Conservation (phyloP, 352 stramenopile genomes). For the Pythium folliculosum region DNA sequence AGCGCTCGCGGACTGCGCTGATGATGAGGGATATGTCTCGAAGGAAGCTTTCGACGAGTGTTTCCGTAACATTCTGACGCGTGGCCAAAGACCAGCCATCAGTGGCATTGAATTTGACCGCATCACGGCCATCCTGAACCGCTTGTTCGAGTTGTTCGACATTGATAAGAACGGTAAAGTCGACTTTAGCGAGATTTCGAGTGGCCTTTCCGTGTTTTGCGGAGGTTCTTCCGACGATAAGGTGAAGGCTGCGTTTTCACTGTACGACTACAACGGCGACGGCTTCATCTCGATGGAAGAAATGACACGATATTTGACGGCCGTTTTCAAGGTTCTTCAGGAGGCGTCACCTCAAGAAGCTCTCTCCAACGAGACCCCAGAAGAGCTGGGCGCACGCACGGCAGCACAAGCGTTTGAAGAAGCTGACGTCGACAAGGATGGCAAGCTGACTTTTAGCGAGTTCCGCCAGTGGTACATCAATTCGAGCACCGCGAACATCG, state of each 20-base stretch:
- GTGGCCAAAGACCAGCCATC: conserved; percentile 39
- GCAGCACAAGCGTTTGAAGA: conserved; percentile 76
- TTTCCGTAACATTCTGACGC: conserved; percentile 73
- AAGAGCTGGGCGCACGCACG: conserved; percentile 63
- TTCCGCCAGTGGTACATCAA: conserved; percentile 85
- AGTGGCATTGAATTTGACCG: conserved; percentile 57
- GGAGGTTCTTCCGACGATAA: conserved; percentile 79
- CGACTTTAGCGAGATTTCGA: conserved; percentile 87
- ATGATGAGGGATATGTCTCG: conserved; percentile 73
- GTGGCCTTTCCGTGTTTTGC: conserved; percentile 83
- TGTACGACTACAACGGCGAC: conserved; percentile 88
- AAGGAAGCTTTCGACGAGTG: conserved; percentile 75
- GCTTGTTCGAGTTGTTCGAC: conserved; percentile 84
- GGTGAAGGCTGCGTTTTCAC: conserved; percentile 69
- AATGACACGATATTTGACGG: conserved; percentile 84
- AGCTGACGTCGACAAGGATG: conserved; percentile 68
- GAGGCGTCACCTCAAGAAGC: conserved; percentile 59
- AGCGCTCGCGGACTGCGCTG: conserved; percentile 64
- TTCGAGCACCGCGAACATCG: conserved; percentile 73
- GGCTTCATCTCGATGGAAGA: conserved; percentile 84
- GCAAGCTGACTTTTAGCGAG: conserved; percentile 68
- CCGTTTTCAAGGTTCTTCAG: conserved; percentile 85
- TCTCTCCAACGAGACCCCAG: conserved; percentile 57
- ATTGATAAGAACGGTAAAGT: conserved; percentile 84
- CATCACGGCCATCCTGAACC: conserved; percentile 75